phyloP scores from a whole-genome alignment of 495 filamentous ascomycete species.

The Immersiella caudata region DNA sequence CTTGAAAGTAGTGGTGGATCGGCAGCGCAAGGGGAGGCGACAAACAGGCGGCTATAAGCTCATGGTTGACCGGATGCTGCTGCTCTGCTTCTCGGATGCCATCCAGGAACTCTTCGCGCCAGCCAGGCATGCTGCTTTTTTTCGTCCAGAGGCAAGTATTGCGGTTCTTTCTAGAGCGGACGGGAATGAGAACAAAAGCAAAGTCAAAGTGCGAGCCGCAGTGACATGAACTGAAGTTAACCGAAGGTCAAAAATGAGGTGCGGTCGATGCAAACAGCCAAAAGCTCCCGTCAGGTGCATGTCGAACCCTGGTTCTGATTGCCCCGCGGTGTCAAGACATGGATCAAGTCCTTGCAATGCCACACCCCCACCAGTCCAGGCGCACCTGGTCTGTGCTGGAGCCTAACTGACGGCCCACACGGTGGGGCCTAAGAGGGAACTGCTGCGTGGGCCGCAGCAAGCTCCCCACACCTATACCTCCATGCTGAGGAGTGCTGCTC shows the following conservation, averaged over 20 bases:
- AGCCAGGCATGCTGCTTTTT: constrained; percentile 44
- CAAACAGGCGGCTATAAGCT: constrained; percentile 51
- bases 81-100: constrained; percentile 47
- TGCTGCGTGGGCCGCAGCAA: too few relatives aligned
- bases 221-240: too few relatives aligned
- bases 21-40: constrained; percentile 3
- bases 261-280: background rate
- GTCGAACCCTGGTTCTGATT: background rate
- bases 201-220: background rate
- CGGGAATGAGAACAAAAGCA: background rate
- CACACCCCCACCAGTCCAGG: background rate
- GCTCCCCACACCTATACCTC: too few relatives aligned
- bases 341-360: background rate
- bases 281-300: constrained; percentile 2
- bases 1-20: background rate
- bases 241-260: too few relatives aligned
- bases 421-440: too few relatives aligned
- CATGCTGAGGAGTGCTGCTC: too few relatives aligned
- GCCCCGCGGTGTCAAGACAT: background rate
- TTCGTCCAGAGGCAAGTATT: background rate
- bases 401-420: background rate
- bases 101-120: constrained; percentile 50
- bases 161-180: too few relatives aligned
- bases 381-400: background rate
- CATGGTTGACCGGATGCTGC: constrained; percentile 47